Conservation (phyloP, 2,329 filamentous ascomycete species). For the Ascochyta koolunga region DNA sequence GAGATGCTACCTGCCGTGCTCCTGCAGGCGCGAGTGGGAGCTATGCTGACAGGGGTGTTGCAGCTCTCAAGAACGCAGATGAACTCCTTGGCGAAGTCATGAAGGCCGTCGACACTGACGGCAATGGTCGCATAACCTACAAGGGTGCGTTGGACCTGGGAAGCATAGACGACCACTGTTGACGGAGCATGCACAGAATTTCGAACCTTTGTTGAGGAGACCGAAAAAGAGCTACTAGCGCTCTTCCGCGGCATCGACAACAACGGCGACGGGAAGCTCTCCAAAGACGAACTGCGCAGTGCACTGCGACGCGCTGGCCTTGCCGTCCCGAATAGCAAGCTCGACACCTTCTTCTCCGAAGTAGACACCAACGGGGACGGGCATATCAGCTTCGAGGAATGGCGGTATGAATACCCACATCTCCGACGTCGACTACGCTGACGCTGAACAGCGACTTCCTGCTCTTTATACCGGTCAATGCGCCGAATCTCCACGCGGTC, state of each 20-base stretch:
- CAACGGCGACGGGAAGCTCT: slow-evolving; percentile 83
- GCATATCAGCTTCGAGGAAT: slow-evolving; percentile 88
- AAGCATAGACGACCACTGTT: slow-evolving; percentile 18
- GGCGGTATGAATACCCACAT: slow-evolving; percentile 73
- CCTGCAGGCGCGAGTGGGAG: slow-evolving; percentile 8
- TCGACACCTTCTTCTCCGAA: slow-evolving; percentile 86
- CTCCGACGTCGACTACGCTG: slow-evolving; percentile 1
- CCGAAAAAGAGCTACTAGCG: slow-evolving; percentile 79
- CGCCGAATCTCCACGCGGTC: slow-evolving; percentile 77
- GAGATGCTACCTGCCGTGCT: slow-evolving; percentile 31
- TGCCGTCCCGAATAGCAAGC: slow-evolving; percentile 74
- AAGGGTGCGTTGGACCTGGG: slow-evolving; percentile 63
- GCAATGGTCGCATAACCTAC: slow-evolving; percentile 89
- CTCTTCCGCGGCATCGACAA: slow-evolving; percentile 88
- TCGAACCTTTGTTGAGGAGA: slow-evolving; percentile 81
- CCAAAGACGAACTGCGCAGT: slow-evolving; percentile 79
- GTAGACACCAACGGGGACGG: slow-evolving; percentile 91
- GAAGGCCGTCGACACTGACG: slow-evolving; percentile 80
- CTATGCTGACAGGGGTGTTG: slow-evolving; percentile 31
- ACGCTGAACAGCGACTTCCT: slow-evolving; percentile 73
- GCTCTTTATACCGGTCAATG: slow-evolving; percentile 78
- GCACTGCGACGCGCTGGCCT: slow-evolving; percentile 83
- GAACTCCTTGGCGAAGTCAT: slow-evolving; percentile 81
- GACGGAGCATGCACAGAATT: slow-evolving; percentile 70
- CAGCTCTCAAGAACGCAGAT: slow-evolving; percentile 89